phyloP scores from a whole-genome alignment of 306 rosid genomes.

The Senna tora region DNA sequence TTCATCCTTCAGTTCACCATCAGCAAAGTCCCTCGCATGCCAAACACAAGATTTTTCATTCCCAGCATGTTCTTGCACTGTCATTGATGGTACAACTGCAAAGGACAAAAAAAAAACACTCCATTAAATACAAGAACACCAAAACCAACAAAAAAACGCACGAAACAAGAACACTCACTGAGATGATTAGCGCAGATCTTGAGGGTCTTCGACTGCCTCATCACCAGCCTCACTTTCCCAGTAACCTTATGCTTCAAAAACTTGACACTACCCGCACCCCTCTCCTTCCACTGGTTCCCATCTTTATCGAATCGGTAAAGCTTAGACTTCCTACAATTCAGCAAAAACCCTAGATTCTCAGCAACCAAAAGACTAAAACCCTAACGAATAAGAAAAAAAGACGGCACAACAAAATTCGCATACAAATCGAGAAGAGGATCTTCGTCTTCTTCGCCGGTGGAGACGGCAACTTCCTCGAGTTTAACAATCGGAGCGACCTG shows the following conservation, averaged over 20 bases:
- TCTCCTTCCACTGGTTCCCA: slow-evolving; percentile 97
- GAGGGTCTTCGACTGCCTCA: slow-evolving; percentile 97
- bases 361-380: background rate
- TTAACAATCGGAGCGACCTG: slow-evolving; percentile 93
- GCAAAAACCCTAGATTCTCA: slow-evolving; percentile 19
- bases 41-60: slow-evolving; percentile 94
- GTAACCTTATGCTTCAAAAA: slow-evolving; percentile 74
- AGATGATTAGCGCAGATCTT: slow-evolving; percentile 99
- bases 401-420: background rate
- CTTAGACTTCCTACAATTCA: slow-evolving; percentile 70
- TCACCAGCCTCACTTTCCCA: slow-evolving; percentile 88
- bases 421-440: slow-evolving; percentile 86
- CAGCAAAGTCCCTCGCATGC: slow-evolving; percentile 96
- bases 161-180: slow-evolving; percentile 48
- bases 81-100: slow-evolving; percentile 75
- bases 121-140: slow-evolving; percentile 9
- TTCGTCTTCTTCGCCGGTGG: slow-evolving; percentile 95
- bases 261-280: slow-evolving; percentile 93
- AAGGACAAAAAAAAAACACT: background rate
- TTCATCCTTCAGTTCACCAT: slow-evolving; percentile 94
- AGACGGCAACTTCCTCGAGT: slow-evolving; percentile 84
- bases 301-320: slow-evolving; percentile 92
- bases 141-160: background rate
- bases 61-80: slow-evolving; percentile 94
- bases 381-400: background rate